Percentiles rank a stretch among this genome's conserved stretches.
These are phyloP conservation scores for Colletotrichum sp. DNA, from an alignment of 2,329 filamentous ascomycete genomes.

Conservation along the genomic window DNA sequence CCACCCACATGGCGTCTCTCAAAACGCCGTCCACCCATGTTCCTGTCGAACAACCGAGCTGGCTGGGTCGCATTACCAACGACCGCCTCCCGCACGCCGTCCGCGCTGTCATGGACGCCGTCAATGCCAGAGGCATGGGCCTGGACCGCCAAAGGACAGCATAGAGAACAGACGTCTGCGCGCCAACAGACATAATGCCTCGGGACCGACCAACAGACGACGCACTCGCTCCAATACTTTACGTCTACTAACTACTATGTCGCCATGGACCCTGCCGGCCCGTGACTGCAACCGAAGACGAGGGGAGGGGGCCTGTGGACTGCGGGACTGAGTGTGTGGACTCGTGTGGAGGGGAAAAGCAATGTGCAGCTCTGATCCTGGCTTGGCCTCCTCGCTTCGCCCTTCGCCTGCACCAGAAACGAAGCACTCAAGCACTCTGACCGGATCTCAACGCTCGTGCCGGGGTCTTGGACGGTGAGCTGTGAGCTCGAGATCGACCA, in stretches of 20 bases:
- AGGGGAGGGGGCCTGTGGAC: neutral
- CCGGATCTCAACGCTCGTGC: neutral
- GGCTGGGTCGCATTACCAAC: neutral
- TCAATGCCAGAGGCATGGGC: neutral
- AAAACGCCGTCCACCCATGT: neutral
- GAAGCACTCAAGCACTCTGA: neutral
- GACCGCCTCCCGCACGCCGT: neutral
- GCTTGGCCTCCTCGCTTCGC: constrained; percentile 17
- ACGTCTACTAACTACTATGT: neutral
- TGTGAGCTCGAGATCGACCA: neutral
- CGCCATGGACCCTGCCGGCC: neutral
- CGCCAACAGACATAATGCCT: neutral
- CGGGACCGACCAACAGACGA: neutral
- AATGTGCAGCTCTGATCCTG: neutral
- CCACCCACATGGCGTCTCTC: neutral
- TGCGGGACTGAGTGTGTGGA: neutral
- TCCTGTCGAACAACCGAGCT: neutral
- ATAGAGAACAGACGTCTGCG: neutral
- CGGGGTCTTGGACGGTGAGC: neutral
- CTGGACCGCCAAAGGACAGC: neutral
- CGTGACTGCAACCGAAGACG: neutral
- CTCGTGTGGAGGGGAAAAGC: neutral
- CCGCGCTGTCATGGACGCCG: neutral
- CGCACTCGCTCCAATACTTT: neutral
- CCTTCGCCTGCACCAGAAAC: neutral